Conservation (phyloP, 2,329 filamentous ascomycete species). For the Pyricularia sp. region DNA sequence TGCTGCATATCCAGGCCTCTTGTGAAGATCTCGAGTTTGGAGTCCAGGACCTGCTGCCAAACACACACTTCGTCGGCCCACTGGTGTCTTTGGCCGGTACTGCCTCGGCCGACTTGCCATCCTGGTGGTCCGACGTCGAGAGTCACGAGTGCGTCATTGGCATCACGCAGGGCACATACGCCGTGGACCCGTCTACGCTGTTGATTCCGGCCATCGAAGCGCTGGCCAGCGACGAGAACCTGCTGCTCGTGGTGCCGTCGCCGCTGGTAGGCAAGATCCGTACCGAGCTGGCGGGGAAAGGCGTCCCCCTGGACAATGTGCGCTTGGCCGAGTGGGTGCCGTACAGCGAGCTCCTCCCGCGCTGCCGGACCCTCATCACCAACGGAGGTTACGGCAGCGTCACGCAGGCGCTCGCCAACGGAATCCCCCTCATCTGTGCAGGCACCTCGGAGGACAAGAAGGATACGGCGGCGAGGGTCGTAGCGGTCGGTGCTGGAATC, state of each 20-base stretch:
- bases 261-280: slow-evolving; percentile 8
- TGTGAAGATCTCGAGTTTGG: slow-evolving; percentile 11
- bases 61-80: slow-evolving; percentile 10
- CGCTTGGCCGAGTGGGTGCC: slow-evolving; percentile 10
- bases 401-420: slow-evolving; percentile 10
- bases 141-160: slow-evolving; percentile 12
- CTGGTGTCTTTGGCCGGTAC: slow-evolving; percentile 4
- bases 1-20: slow-evolving; percentile 25
- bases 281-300: not conserved
- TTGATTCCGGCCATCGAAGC: slow-evolving; percentile 12
- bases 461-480: slow-evolving; percentile 12
- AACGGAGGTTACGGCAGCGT: slow-evolving; percentile 15
- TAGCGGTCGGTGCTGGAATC: slow-evolving; percentile 14
- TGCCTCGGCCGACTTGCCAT: slow-evolving; percentile 2
- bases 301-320: slow-evolving; percentile 8
- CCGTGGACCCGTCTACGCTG: slow-evolving; percentile 8
- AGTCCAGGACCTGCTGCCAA: not conserved
- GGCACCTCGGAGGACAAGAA: slow-evolving; percentile 14
- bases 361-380: slow-evolving; percentile 14
- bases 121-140: slow-evolving; percentile 15
- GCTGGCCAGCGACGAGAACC: slow-evolving; percentile 6
- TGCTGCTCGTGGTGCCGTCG: slow-evolving; percentile 10
- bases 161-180: slow-evolving; percentile 13
- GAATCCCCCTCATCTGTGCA: slow-evolving; percentile 14
- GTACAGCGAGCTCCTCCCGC: slow-evolving; percentile 11